Evolutionary conservation across 2,329 filamentous ascomycete genomes (phyloP).

Genomic region (Pseudogymnoascus sp.): DNA sequence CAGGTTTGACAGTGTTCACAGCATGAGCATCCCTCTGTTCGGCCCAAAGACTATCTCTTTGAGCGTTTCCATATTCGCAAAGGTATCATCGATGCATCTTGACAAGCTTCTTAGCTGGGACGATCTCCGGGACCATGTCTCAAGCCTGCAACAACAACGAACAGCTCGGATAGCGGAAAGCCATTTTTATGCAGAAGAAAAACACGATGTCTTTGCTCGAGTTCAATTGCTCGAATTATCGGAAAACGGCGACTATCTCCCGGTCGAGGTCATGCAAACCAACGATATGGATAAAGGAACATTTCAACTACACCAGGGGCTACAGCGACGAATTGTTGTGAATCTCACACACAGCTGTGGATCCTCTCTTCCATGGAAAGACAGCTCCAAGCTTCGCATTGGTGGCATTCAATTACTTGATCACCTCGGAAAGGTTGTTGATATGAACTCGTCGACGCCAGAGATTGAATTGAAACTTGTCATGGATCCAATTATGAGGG

Average conservation of each 20-base stretch:
- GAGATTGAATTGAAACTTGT: constrained; percentile 72
- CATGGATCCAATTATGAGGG: constrained; percentile 67
- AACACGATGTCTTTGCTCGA: constrained; percentile 83
- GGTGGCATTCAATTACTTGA: constrained; percentile 79
- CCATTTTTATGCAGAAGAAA: constrained; percentile 87
- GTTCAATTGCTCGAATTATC: constrained; percentile 86
- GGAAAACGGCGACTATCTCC: constrained; percentile 82
- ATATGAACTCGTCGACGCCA: constrained; percentile 61
- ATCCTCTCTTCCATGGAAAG: constrained; percentile 80
- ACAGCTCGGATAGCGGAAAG: constrained; percentile 71
- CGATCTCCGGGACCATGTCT: constrained; percentile 79
- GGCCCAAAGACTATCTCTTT: constrained; percentile 66
- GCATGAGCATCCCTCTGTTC: constrained; percentile 84
- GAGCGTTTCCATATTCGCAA: constrained; percentile 83
- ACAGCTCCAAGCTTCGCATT: constrained; percentile 67
- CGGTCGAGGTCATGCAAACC: constrained; percentile 85
- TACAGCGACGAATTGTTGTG: constrained; percentile 81
- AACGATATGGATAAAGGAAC: constrained; percentile 78
- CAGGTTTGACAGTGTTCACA: constrained; percentile 94
- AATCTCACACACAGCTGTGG: constrained; percentile 88
- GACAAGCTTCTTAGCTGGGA: constrained; percentile 98
- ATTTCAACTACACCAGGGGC: constrained; percentile 89
- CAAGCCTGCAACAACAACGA: constrained; percentile 45
- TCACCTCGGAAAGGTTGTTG: constrained; percentile 73
- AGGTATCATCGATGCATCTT: constrained; percentile 85